Evolutionary conservation across 2,329 filamentous ascomycete species (phyloP).

Genomic region (Ophioceras dolichostomum): DNA sequence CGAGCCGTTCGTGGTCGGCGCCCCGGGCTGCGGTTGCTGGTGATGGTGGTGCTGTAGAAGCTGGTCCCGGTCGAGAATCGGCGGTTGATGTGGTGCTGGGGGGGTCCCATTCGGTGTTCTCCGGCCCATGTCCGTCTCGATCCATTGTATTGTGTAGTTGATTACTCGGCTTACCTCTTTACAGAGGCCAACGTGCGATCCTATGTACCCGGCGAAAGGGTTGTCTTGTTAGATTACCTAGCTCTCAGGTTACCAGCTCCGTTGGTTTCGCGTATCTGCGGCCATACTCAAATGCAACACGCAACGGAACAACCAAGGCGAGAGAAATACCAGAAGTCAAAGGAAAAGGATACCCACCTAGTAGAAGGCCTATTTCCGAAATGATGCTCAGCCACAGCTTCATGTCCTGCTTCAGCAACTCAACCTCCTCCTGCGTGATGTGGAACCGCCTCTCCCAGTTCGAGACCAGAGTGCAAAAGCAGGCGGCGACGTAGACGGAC

Average conservation of each 20-base stretch:
- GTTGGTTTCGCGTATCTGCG: too few relatives aligned
- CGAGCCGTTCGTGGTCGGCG: conserved; percentile 5
- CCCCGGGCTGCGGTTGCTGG: background rate
- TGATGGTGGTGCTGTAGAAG: conserved; percentile 3
- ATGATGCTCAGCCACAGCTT: conserved; percentile 56
- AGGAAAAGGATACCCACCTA: conserved; percentile 48
- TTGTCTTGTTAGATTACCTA: too few relatives aligned
- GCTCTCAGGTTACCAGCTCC: too few relatives aligned
- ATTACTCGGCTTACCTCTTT: conserved; percentile 22
- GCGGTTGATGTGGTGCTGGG: conserved; percentile 2
- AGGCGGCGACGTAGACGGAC: conserved; percentile 59
- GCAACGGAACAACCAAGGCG: background rate
- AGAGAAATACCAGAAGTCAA: background rate
- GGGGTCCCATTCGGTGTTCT: background rate
- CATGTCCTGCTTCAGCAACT: conserved; percentile 54
- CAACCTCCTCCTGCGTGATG: conserved; percentile 45
- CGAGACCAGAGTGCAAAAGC: conserved; percentile 60
- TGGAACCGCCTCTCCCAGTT: conserved; percentile 54
- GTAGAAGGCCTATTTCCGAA: conserved; percentile 49
- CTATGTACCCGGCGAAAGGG: too few relatives aligned
- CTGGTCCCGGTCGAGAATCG: too few relatives aligned
- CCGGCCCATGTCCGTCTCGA: conserved; percentile 34
- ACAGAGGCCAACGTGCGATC: background rate
- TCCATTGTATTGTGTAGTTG: conserved; percentile 37
- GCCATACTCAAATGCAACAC: too few relatives aligned